Evolutionary conservation across 2,329 filamentous ascomycete species (phyloP).

Genomic region (Cladophialophora carrionii): DNA sequence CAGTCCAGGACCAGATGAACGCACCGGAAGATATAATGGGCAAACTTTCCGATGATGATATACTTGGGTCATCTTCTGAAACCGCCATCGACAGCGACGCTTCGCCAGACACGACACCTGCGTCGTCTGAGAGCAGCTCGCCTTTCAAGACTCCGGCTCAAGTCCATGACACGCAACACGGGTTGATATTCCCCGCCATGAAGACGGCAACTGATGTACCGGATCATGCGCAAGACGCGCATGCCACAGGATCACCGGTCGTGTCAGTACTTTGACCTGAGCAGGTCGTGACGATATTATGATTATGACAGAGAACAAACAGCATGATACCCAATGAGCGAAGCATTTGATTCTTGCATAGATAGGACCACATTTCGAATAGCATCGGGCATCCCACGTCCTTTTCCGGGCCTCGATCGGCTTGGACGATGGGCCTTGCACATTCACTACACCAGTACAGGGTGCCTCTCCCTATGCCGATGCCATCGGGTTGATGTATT

Average conservation of each 20-base stretch:
- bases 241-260: background rate
- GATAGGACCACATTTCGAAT: background rate
- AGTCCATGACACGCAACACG: background rate
- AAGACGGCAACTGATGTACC: conserved; percentile 5
- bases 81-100: background rate
- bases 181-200: background rate
- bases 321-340: conserved; percentile 8
- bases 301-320: conserved; percentile 5
- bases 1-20: background rate
- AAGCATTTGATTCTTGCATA: conserved; percentile 8
- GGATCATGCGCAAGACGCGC: background rate
- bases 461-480: background rate
- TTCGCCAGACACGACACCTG: conserved; percentile 7
- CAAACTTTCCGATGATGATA: conserved; percentile 1
- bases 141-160: background rate
- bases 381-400: background rate
- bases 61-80: conserved; percentile 5
- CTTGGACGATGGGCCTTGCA: background rate
- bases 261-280: conserved; percentile 1
- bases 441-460: background rate
- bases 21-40: background rate
- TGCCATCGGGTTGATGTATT: background rate
- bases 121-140: conserved; percentile 15
- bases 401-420: background rate
- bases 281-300: background rate